Evolutionary conservation across 306 rosid genomes (phyloP).

Genomic region (Ammopiptanthus mongolicus): DNA sequence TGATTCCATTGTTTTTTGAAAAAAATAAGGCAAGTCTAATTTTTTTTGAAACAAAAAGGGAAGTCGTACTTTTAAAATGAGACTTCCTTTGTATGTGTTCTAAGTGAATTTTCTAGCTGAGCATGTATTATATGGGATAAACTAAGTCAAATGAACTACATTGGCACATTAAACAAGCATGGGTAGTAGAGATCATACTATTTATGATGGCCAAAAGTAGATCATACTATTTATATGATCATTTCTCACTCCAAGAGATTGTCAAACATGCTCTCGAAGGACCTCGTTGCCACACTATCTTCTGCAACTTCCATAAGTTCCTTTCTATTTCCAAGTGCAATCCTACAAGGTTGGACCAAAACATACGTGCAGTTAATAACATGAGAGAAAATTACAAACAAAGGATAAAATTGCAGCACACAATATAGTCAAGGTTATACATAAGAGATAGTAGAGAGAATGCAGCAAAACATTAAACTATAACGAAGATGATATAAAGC

Average conservation of each 20-base stretch:
- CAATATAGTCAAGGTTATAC: too few species aligned
- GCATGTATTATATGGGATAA: not conserved
- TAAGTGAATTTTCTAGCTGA: not conserved
- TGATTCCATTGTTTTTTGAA: too few species aligned
- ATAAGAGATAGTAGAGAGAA: too few species aligned
- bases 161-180: not conserved
- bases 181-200: constrained; percentile 52
- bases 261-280: constrained; percentile 84
- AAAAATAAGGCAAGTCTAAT: too few species aligned
- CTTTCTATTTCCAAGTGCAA: constrained; percentile 92
- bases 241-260: constrained; percentile 82
- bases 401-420: not conserved
- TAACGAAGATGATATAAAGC: too few species aligned
- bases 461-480: not conserved
- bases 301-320: constrained; percentile 95
- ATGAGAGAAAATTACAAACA: not conserved
- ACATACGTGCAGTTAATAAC: not conserved
- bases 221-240: too few species aligned
- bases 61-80: too few species aligned
- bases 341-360: constrained; percentile 36
- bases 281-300: constrained; percentile 74
- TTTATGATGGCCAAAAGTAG: constrained; percentile 88
- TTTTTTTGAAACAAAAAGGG: too few species aligned
- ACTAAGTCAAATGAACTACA: not conserved
- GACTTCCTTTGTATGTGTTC: too few species aligned